Evolutionary conservation across 495 filamentous ascomycete species (phyloP).

Genomic region (Cryomyces antarcticus): DNA sequence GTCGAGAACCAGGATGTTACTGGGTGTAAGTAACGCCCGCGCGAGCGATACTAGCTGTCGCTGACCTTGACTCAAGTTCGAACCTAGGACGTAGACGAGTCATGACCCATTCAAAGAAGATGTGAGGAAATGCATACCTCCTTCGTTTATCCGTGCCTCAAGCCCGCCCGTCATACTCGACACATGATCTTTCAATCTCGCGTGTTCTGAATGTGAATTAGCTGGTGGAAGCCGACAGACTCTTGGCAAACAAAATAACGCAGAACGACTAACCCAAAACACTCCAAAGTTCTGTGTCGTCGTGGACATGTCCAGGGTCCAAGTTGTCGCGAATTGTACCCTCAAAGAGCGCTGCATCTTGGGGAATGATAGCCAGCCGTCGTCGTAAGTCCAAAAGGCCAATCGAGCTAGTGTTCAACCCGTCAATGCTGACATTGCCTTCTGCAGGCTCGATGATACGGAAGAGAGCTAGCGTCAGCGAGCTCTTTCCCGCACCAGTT

Average conservation of each 20-base stretch:
- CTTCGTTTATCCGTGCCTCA: constrained; percentile 83
- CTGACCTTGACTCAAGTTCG: constrained; percentile 63
- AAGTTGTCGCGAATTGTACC: constrained; percentile 91
- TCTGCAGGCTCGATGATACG: constrained; percentile 75
- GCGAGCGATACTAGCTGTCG: constrained; percentile 86
- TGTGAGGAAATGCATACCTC: constrained; percentile 37
- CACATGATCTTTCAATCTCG: constrained; percentile 80
- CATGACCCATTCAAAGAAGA: not conserved
- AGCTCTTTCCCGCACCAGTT: constrained; percentile 92
- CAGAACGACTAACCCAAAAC: constrained; percentile 51
- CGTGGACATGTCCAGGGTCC: constrained; percentile 84
- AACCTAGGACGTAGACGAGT: constrained; percentile 20
- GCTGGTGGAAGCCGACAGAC: not conserved
- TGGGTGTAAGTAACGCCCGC: constrained; percentile 80
- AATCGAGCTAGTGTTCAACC: constrained; percentile 72
- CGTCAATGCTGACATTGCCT: constrained; percentile 76
- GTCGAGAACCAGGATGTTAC: constrained; percentile 91
- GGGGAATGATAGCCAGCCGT: constrained; percentile 90
- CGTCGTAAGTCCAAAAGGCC: constrained; percentile 76
- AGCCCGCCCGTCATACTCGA: constrained; percentile 72
- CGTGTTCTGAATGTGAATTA: constrained; percentile 47
- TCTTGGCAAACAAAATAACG: not conserved
- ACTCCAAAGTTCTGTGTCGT: constrained; percentile 95
- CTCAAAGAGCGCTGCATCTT: constrained; percentile 94
- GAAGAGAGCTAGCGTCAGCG: constrained; percentile 82